phyloP scores from a whole-genome alignment of 768 basidiomycete species.

The Leccinum rimulosum region DNA sequence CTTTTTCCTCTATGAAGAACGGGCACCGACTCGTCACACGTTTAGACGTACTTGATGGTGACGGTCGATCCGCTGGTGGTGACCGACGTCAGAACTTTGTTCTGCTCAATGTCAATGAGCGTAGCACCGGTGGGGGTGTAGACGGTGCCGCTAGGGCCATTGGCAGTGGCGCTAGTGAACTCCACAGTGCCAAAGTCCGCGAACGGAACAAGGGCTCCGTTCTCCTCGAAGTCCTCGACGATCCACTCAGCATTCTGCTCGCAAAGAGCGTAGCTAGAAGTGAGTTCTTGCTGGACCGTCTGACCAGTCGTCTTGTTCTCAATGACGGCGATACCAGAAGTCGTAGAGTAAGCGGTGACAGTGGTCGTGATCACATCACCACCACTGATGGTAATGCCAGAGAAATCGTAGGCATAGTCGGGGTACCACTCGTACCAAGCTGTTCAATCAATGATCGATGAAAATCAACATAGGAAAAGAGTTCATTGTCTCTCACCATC shows the following conservation, averaged over 20 bases:
- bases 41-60: conserved; percentile 13
- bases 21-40: neutral
- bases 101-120: conserved; percentile 14
- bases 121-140: conserved; percentile 16
- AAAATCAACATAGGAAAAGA: neutral
- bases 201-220: conserved; percentile 10
- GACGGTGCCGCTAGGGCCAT: conserved; percentile 1
- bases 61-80: neutral
- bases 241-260: conserved; percentile 23
- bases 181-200: conserved; percentile 21
- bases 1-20: neutral
- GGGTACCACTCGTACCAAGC: conserved; percentile 28
- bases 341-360: conserved; percentile 19
- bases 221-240: conserved; percentile 19
- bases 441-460: neutral
- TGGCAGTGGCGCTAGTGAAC: conserved; percentile 12
- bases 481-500: conserved; percentile 1
- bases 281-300: conserved; percentile 12
- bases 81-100: conserved; percentile 12
- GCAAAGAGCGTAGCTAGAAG: conserved; percentile 14
- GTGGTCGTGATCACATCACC: conserved; percentile 17
- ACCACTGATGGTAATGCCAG: conserved; percentile 11
- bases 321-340: conserved; percentile 16
- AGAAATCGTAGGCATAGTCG: conserved; percentile 11
- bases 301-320: conserved; percentile 22